These are phyloP conservation scores for Fusarium sp. DNA, from an alignment of 2,329 filamentous ascomycete genomes.

Conservation along the genomic window DNA sequence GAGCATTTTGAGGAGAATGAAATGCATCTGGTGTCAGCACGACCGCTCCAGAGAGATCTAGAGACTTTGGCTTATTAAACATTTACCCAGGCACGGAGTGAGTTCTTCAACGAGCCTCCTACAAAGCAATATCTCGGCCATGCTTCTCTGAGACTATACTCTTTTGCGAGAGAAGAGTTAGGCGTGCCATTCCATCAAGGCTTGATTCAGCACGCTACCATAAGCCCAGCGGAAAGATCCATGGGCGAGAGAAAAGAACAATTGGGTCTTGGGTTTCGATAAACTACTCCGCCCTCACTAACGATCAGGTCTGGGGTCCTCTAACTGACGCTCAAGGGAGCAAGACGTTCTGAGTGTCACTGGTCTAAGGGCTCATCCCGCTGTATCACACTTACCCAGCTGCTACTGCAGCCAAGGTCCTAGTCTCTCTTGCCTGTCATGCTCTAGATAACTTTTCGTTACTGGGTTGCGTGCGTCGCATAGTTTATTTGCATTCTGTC, in stretches of 20 bases:
- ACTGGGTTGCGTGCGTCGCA: accelerated
- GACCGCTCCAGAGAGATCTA: not conserved
- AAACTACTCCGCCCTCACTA: not conserved
- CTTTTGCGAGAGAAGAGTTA: not conserved
- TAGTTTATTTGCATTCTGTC: too few species aligned
- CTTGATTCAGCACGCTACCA: too few species aligned
- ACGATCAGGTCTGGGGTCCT: not conserved
- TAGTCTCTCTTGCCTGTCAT: accelerated
- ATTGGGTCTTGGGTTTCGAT: not conserved
- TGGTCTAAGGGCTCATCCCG: accelerated
- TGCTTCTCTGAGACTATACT: not conserved
- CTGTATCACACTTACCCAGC: too few species aligned
- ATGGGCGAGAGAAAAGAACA: not conserved
- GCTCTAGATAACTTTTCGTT: not conserved
- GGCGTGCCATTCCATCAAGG: not conserved
- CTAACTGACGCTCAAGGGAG: not conserved
- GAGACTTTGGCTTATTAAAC: accelerated
- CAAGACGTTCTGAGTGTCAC: accelerated
- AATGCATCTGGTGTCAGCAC: accelerated
- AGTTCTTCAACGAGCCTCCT: accelerated
- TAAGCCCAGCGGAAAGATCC: too few species aligned
- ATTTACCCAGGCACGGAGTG: not conserved
- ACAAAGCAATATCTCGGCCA: not conserved
- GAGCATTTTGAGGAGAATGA: not conserved
- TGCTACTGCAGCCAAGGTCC: too few species aligned